Evolutionary conservation across 371 early-diverging fungal genomes (phyloP), one percentile per base, ranked within the genome.

Genomic region (Lichtheimia ramosa): DNA sequence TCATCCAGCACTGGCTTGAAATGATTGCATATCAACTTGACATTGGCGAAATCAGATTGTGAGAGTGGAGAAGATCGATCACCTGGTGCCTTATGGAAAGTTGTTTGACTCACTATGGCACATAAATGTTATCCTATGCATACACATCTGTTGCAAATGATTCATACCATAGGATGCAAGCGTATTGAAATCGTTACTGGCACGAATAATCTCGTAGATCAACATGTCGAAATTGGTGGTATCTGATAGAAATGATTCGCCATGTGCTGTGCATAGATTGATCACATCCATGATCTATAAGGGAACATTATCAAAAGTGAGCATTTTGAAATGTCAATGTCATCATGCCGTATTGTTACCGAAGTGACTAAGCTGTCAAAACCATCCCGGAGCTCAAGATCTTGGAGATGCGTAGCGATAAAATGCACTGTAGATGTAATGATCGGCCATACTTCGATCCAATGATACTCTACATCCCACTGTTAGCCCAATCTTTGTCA

Each of bases 191-290:
- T 79, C 79, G 20, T 67, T 58, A 14, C 75, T 69, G 0, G 77
- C 70, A 16, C 84, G 72, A 50, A 84, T 80, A 27, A 84, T 77
- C 56, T 84, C 84, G 48, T 84, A 84, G 50, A 76, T 81, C 2
- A 84, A 65, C 0, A 71, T 62, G 56, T 82, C 82, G 48, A 78
- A 82, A 34, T 79, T 82, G 12, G 68, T 71, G 5, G 80, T 77
- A 51, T 84, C 84, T 0, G 75, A 72, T 62, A 84, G 59, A 43
- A 84, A 74, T 14, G 73, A 65, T 25, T 84, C 84, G 3, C 83
- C 83, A 56, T 77, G 76, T 5, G 71, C 70, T 0, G 81, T 64
- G 60, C 76, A 77, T 40, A 81, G 66, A 50, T 84, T 84, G n/a
- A 82, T 70, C 5, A 84, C 64, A 61, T 70, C 66, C 12, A 82